These are phyloP conservation scores for Acer yangbiense DNA, from an alignment of 345 rosid species.

Conservation along the genomic window DNA sequence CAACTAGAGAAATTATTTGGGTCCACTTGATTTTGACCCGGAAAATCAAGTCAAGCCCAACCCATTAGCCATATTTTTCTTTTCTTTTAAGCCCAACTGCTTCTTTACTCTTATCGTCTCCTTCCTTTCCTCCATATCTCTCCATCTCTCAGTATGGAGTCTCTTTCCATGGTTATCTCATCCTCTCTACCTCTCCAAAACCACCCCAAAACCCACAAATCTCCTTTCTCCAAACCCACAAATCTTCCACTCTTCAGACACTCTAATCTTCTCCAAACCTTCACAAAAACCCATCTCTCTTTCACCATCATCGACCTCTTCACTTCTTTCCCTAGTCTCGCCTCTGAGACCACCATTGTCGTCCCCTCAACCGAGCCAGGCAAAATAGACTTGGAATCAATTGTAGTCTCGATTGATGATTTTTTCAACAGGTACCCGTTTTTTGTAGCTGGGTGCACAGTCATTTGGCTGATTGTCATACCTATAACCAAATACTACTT, in stretches of 20 bases:
- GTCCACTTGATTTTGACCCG: background rate
- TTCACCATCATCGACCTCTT: constrained; percentile 39
- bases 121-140: background rate
- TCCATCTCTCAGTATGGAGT: constrained; percentile 35
- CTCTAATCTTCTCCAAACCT: constrained; percentile 16
- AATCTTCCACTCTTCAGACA: constrained; percentile 2
- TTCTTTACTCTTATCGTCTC: constrained; percentile 14
- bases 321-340: constrained; percentile 51
- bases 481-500: constrained; percentile 60
- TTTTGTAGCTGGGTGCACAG: constrained; percentile 81
- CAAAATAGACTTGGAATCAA: constrained; percentile 68
- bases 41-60: background rate
- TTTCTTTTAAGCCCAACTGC: background rate
- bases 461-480: constrained; percentile 73
- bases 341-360: constrained; percentile 43
- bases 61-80: background rate
- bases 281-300: constrained; percentile 42
- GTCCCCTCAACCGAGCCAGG: constrained; percentile 39
- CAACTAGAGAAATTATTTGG: no score
- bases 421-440: constrained; percentile 80
- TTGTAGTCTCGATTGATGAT: constrained; percentile 65
- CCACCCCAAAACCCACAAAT: constrained; percentile 34
- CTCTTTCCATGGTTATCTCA: constrained; percentile 39
- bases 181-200: constrained; percentile 42
- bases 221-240: constrained; percentile 15